phyloP scores from a whole-genome alignment of 345 rosid species.

The Brassica carinata region DNA sequence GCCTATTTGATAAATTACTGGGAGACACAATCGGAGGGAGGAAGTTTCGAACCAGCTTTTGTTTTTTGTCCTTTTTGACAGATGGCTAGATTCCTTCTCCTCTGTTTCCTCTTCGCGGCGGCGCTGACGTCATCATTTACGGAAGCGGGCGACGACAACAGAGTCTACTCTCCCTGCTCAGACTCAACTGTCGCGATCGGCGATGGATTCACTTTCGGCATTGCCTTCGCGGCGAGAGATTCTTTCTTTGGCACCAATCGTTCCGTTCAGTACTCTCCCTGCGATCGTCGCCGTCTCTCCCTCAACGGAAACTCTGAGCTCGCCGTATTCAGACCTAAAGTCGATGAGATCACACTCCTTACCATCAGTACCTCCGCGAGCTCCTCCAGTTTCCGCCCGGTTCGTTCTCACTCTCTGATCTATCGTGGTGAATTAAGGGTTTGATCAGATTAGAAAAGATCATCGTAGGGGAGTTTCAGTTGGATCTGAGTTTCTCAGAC shows the following conservation, averaged over 20 bases:
- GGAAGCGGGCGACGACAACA: slow-evolving; percentile 54
- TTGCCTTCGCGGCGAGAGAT: slow-evolving; percentile 63
- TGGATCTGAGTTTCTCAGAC: not conserved
- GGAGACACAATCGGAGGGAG: not conserved
- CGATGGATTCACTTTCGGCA: slow-evolving; percentile 88
- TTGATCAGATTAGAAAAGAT: slow-evolving; percentile 16
- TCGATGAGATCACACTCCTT: slow-evolving; percentile 98
- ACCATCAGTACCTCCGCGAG: slow-evolving; percentile 61
- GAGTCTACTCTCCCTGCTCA: slow-evolving; percentile 58
- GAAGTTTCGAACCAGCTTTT: not conserved
- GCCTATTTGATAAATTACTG: not conserved
- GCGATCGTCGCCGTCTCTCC: slow-evolving; percentile 67
- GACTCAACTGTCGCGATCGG: slow-evolving; percentile 69
- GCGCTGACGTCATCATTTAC: slow-evolving; percentile 39
- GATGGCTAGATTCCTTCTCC: slow-evolving; percentile 42
- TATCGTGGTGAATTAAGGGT: not conserved
- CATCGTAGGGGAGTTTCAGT: not conserved
- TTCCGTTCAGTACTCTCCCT: slow-evolving; percentile 71
- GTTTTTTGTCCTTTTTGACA: not conserved
- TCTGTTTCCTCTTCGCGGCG: slow-evolving; percentile 43
- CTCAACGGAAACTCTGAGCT: slow-evolving; percentile 61
- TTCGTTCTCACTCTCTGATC: slow-evolving; percentile 37
- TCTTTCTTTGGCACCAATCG: slow-evolving; percentile 51
- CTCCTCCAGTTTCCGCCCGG: slow-evolving; percentile 63
- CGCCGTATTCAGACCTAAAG: slow-evolving; percentile 87